These are phyloP conservation scores for Starmerella apicola DNA, from an alignment of 805 yeast species.

Conservation along the genomic window DNA sequence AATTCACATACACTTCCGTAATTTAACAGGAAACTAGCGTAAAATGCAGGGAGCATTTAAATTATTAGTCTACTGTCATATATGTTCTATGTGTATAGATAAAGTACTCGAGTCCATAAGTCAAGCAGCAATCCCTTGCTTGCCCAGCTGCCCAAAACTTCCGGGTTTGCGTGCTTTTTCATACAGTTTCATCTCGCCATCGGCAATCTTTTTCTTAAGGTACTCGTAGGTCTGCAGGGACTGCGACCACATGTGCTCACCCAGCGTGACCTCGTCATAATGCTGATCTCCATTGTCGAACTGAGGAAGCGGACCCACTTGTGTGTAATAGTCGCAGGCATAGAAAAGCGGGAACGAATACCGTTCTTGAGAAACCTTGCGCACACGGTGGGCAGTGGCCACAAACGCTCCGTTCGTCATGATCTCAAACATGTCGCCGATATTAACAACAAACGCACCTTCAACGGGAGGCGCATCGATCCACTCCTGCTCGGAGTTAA, in stretches of 20 bases:
- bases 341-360: slow-evolving; percentile 21
- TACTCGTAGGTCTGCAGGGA: slow-evolving; percentile 9
- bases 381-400: slow-evolving; percentile 47
- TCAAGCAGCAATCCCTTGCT: no score
- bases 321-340: slow-evolving; percentile 7
- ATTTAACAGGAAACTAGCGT: no score
- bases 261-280: slow-evolving; percentile 2
- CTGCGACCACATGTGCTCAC: slow-evolving; percentile 10
- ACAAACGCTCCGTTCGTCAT: slow-evolving; percentile 46
- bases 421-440: slow-evolving; percentile 53
- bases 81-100: no score
- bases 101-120: no score
- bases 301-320: slow-evolving; percentile 9
- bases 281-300: not conserved
- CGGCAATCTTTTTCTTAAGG: no score
- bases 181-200: no score
- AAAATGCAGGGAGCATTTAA: no score
- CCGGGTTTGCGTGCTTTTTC: no score
- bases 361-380: slow-evolving; percentile 31
- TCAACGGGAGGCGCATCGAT: slow-evolving; percentile 40
- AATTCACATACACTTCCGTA: no score
- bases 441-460: slow-evolving; percentile 42
- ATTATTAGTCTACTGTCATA: no score
- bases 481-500: slow-evolving; percentile 46
- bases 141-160: no score